Conservation (phyloP, 352 stramenopile genomes). For the Globisporangium recalcitrans region DNA sequence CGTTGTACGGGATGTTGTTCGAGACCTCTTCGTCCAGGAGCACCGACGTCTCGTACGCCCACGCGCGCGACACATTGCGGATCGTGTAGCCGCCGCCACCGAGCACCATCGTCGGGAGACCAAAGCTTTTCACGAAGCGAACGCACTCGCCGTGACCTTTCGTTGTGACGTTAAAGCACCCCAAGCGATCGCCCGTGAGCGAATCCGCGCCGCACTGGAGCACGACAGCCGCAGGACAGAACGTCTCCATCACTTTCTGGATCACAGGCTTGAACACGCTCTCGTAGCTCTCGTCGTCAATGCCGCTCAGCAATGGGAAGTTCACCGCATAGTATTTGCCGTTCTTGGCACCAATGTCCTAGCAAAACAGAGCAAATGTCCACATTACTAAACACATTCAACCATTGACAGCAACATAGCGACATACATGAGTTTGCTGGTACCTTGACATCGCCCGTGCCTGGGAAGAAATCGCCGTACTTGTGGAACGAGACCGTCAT, state of each 20-base stretch:
- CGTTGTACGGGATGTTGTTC: conserved; percentile 98
- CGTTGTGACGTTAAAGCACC: conserved; percentile 98
- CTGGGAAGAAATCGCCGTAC: conserved; percentile 99
- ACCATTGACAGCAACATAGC: background rate
- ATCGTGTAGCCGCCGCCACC: conserved; percentile 98
- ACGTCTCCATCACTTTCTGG: conserved; percentile 96
- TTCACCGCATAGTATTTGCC: conserved; percentile 99
- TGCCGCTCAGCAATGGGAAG: conserved; percentile 97
- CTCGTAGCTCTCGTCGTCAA: conserved; percentile 96
- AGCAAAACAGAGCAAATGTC: background rate
- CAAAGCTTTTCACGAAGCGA: conserved; percentile 95
- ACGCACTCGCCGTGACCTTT: conserved; percentile 97
- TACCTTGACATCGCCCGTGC: conserved; percentile 83
- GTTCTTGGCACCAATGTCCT: conserved; percentile 74
- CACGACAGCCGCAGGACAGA: conserved; percentile 93
- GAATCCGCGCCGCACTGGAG: conserved; percentile 98
- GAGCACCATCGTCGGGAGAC: conserved; percentile 95
- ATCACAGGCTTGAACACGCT: conserved; percentile 93
- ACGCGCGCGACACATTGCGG: conserved; percentile 93
- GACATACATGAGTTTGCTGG: too few species aligned
- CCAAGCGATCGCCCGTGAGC: conserved; percentile 95
- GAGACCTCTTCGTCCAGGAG: conserved; percentile 88
- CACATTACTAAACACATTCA: background rate
- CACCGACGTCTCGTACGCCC: conserved; percentile 95
- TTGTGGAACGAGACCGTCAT: conserved; percentile 99